Conservation (phyloP, 2,329 filamentous ascomycete genomes). For the Davidsoniella virescens region DNA sequence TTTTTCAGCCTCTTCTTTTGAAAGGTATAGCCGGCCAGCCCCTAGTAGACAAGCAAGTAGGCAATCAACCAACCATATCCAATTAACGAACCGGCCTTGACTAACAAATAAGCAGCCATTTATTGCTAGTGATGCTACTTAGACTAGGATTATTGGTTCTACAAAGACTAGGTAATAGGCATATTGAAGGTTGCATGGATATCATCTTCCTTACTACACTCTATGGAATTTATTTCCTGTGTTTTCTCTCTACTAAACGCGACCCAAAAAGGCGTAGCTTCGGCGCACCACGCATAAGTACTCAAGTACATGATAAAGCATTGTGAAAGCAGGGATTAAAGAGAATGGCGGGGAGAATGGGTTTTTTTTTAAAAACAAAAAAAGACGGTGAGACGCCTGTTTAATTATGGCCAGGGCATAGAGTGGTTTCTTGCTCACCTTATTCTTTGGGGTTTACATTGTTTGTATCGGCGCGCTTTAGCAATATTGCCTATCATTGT, state of each 20-base stretch:
- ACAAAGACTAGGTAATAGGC: neutral
- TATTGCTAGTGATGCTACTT: too few species aligned
- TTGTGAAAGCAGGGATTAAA: constrained; percentile 11
- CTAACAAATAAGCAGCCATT: too few species aligned
- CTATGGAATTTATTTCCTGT: neutral
- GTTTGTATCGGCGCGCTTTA: neutral
- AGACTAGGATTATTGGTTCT: neutral
- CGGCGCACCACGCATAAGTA: neutral
- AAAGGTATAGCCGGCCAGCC: too few species aligned
- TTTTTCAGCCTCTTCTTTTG: constrained; percentile 3
- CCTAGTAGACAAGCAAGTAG: too few species aligned
- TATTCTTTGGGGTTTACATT: neutral
- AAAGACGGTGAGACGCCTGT: constrained; percentile 10
- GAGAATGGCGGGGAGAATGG: constrained; percentile 12
- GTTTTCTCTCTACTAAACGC: neutral
- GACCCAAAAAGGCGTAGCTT: neutral
- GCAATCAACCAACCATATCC: too few species aligned
- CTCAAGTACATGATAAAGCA: too few species aligned
- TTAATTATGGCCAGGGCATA: constrained; percentile 12
- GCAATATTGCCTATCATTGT: too few species aligned
- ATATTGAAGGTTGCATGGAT: neutral
- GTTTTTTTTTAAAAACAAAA: neutral
- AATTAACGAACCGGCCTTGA: neutral
- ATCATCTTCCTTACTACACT: neutral
- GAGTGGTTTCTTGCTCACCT: constrained; percentile 6